Base-by-base conservation (phyloP, 1,139 yeast genomes). In the Suhomyces panamericanus region DNA sequence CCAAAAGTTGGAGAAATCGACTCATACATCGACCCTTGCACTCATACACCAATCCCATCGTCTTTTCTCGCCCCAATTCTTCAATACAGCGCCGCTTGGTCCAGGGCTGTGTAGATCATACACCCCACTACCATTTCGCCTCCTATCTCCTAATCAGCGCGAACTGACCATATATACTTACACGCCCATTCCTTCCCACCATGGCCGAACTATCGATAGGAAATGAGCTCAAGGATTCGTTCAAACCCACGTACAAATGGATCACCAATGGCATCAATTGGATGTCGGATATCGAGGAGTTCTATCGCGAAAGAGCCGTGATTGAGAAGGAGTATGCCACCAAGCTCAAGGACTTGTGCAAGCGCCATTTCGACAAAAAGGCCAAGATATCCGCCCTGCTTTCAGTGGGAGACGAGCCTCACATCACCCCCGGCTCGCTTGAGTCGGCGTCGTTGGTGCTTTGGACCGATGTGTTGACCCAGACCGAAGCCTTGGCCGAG, bases 401-500 rank as follows among this genome's bases (percentile, higher is more conserved):
- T 30, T 83, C 93, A 32, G 99, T 95, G 7, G 99, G 99, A 24
- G 96, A 89, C 51, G 79, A 80, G 24, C 99, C 99, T 0, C 80
- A 83, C 38, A 78, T 88, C 44, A 93, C 99, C 0, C 98, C 99
- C 0, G 99, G 99, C 0, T 90, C 97, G 0, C 70, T 93, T 42
- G 99, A 95, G 60, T 80, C 88, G 52, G 96, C 97, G 0, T 78
- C 89, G n/a, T 68, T 91, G 52, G 96, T 89, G n/a, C 81, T 96
- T 4, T 93, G 99, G 99, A 87, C 83, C 39, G 96, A 89, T 53
- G 80, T 93, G 12, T 73, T 93, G 49, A 78, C 88, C 6, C 95
- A 89, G 60, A 88, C 97, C 0, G 97, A 91, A 62, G 73, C 77
- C 26, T 78, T 88, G 38, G 86, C 96, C 26, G 80, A 77, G 43